phyloP scores from a whole-genome alignment of 2,329 filamentous ascomycete species.

The Aureobasidium sp. region DNA sequence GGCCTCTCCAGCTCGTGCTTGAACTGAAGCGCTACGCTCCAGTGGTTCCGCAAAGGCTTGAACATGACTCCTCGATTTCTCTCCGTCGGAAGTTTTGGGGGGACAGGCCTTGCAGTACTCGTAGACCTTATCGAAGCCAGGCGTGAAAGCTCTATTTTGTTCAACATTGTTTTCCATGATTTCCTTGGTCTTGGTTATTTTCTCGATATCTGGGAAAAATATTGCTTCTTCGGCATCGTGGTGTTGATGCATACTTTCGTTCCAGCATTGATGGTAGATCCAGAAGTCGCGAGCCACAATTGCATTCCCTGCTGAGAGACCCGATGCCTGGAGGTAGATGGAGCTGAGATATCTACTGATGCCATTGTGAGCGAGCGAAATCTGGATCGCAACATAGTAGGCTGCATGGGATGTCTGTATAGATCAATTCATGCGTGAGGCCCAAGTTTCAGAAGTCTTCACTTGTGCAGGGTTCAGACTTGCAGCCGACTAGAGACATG shows the following conservation, averaged over 20 bases:
- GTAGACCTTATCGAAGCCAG: constrained; percentile 14
- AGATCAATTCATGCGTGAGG: too few relatives aligned
- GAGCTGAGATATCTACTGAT: constrained; percentile 30
- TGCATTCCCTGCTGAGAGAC: neutral
- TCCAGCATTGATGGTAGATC: constrained; percentile 26
- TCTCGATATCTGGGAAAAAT: constrained; percentile 25
- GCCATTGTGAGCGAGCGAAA: neutral
- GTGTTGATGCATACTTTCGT: constrained; percentile 28
- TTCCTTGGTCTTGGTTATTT: constrained; percentile 23
- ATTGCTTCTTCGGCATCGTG: constrained; percentile 28
- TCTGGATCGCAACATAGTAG: constrained; percentile 30
- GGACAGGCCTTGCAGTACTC: too few relatives aligned
- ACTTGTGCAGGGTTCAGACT: too few relatives aligned
- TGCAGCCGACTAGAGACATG: too few relatives aligned
- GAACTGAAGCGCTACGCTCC: constrained; percentile 33
- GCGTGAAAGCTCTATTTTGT: constrained; percentile 27
- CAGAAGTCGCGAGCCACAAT: neutral
- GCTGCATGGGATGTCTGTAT: constrained; percentile 23
- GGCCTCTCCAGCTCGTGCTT: constrained; percentile 29
- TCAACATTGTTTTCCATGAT: constrained; percentile 29
- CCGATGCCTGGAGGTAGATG: constrained; percentile 26
- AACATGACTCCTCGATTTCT: too few relatives aligned
- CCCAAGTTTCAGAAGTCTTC: too few relatives aligned
- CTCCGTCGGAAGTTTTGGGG: too few relatives aligned
- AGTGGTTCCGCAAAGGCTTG: too few relatives aligned